Percentiles rank a stretch among this genome's conserved stretches.
Conservation (phyloP, 768 basidiomycete genomes). For the Pleurotus giganteus region DNA sequence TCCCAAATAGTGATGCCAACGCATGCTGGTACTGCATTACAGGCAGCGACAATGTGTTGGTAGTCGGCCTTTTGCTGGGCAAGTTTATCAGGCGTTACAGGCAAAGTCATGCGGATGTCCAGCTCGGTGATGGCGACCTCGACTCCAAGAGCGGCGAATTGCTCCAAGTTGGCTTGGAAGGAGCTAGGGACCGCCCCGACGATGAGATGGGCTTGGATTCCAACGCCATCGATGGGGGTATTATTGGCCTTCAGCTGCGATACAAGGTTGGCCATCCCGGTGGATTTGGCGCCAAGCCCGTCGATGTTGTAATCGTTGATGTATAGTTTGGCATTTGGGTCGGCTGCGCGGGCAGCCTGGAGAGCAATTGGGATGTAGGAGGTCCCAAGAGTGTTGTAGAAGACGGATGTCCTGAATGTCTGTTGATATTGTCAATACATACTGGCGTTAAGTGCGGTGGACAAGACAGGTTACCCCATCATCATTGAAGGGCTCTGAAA, state of each 20-base stretch:
- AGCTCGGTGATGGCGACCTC: constrained; percentile 71
- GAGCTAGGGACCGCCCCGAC: constrained; percentile 52
- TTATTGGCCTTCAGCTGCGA: constrained; percentile 41
- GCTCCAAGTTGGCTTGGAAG: constrained; percentile 45
- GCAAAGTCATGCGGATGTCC: constrained; percentile 60
- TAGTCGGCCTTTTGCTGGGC: constrained; percentile 60
- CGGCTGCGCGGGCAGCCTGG: constrained; percentile 48
- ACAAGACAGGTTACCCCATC: constrained; percentile 33
- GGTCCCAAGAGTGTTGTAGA: constrained; percentile 47
- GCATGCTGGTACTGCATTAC: constrained; percentile 40
- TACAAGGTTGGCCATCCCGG: constrained; percentile 53
- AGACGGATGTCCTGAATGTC: constrained; percentile 49
- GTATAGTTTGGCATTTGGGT: constrained; percentile 56
- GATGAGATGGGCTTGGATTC: constrained; percentile 59
- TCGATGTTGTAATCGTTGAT: constrained; percentile 31
- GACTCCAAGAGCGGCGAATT: constrained; percentile 57
- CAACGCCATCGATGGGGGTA: constrained; percentile 59
- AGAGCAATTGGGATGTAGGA: constrained; percentile 51
- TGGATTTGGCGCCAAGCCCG: constrained; percentile 47
- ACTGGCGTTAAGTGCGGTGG: not conserved
- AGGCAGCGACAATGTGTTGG: constrained; percentile 49
- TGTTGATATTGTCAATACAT: not conserved
- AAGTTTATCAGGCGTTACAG: constrained; percentile 44
- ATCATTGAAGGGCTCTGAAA: constrained; percentile 57
- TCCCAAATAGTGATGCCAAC: constrained; percentile 48